phyloP scores from a whole-genome alignment of 371 early-diverging fungal species.

The Mortierella sp. region DNA sequence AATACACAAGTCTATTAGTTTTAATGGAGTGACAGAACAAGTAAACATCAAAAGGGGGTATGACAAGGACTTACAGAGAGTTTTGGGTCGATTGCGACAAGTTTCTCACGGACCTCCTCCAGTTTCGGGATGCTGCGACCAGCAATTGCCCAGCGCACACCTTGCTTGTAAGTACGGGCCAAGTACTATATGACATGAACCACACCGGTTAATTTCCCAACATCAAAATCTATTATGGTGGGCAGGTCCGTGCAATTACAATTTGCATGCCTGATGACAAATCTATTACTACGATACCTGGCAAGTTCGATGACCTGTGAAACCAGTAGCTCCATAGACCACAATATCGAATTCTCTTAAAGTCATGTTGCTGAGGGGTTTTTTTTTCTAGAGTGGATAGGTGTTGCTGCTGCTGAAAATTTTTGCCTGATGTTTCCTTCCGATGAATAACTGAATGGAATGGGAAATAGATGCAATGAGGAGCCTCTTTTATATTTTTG shows the following conservation, averaged over 20 bases:
- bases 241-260: neutral
- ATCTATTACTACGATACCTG: slow-evolving; percentile 59
- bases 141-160: slow-evolving; percentile 77
- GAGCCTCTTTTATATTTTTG: neutral
- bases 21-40: neutral
- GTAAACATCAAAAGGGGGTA: neutral
- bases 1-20: slow-evolving; percentile 4
- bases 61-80: slow-evolving; percentile 35
- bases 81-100: slow-evolving; percentile 59
- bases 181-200: slow-evolving; percentile 21
- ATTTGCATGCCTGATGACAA: slow-evolving; percentile 20
- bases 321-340: slow-evolving; percentile 91
- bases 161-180: slow-evolving; percentile 57
- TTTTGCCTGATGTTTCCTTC: neutral
- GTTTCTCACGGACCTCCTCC: slow-evolving; percentile 57
- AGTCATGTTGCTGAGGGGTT: slow-evolving; percentile 21
- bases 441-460: slow-evolving; percentile 5
- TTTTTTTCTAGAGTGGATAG: neutral
- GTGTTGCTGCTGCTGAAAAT: neutral
- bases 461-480: neutral
- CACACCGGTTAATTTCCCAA: neutral
- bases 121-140: slow-evolving; percentile 78
- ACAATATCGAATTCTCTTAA: slow-evolving; percentile 55
- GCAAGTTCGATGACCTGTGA: slow-evolving; percentile 83
- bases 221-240: neutral